These are phyloP conservation scores for Cladophialophora chaetospira DNA, from an alignment of 2,329 filamentous ascomycete species.

Conservation along the genomic window DNA sequence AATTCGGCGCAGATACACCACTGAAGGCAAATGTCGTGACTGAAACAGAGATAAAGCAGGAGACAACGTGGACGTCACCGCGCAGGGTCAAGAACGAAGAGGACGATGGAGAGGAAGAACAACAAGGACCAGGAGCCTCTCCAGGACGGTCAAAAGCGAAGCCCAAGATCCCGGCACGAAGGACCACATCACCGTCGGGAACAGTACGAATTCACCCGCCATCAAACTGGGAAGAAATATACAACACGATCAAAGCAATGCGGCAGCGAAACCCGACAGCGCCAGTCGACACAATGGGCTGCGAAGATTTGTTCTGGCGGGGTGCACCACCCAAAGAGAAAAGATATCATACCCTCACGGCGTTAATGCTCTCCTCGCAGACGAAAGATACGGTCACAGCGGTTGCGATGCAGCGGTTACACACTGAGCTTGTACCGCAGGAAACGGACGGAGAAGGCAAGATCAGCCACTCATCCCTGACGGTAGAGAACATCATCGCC, in stretches of 20 bases:
- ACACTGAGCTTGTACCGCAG: conserved; percentile 64
- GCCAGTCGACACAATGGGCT: conserved; percentile 97
- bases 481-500: conserved; percentile 73
- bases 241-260: conserved; percentile 77
- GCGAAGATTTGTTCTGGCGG: conserved; percentile 57
- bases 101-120: conserved; percentile 32
- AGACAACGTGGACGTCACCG: conserved; percentile 24
- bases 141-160: conserved; percentile 37
- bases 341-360: conserved; percentile 82
- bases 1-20: conserved; percentile 43
- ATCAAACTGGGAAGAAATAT: conserved; percentile 80
- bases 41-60: conserved; percentile 22
- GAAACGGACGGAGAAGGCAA: conserved; percentile 26
- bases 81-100: conserved; percentile 35
- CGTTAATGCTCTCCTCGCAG: conserved; percentile 88
- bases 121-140: conserved; percentile 40
- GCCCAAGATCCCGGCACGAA: conserved; percentile 43
- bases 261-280: conserved; percentile 66
- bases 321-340: conserved; percentile 55
- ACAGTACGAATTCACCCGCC: conserved; percentile 58
- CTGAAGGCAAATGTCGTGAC: conserved; percentile 25
- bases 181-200: conserved; percentile 43
- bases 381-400: conserved; percentile 92
- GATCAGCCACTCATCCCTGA: conserved; percentile 55
- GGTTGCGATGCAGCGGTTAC: conserved; percentile 75